Evolutionary conservation across 164 flowering plant genomes (phyloP).

Genomic region (Houttuynia cordata): DNA sequence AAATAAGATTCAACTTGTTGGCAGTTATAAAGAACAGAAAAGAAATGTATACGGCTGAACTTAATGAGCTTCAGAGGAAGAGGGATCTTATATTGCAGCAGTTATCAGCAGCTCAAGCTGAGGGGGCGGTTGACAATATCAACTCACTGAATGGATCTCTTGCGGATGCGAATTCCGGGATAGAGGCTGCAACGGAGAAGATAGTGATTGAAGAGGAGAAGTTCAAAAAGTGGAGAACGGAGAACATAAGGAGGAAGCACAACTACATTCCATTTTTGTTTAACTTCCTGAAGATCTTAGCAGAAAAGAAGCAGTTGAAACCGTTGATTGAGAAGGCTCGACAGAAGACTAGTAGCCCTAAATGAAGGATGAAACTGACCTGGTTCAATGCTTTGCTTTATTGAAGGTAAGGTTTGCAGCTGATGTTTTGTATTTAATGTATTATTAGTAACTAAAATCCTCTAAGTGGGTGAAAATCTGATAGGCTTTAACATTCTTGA

Average conservation of each 20-base stretch:
- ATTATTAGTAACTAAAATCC: too few species aligned
- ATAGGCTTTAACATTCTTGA: too few species aligned
- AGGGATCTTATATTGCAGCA: constrained; percentile 75
- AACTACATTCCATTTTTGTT: constrained; percentile 92
- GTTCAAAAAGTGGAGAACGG: constrained; percentile 93
- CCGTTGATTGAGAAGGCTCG: constrained; percentile 93
- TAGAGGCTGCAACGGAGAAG: constrained; percentile 80
- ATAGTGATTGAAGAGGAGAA: constrained; percentile 92
- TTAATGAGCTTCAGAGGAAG: constrained; percentile 79
- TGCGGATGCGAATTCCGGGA: constrained; percentile 65
- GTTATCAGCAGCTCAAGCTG: constrained; percentile 29
- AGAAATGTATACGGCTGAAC: constrained; percentile 82
- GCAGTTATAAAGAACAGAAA: constrained; percentile 90
- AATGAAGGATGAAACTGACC: constrained; percentile 1
- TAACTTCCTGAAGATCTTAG: constrained; percentile 87
- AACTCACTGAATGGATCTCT: constrained; percentile 55
- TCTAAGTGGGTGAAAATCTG: too few species aligned
- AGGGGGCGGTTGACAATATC: constrained; percentile 10
- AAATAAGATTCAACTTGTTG: constrained; percentile 89
- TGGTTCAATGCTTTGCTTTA: too few species aligned
- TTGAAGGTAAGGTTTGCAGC: too few species aligned
- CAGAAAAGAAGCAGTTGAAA: constrained; percentile 94
- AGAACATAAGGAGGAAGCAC: constrained; percentile 85
- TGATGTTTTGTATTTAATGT: too few species aligned
- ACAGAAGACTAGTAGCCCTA: constrained; percentile 35